Base-by-base conservation (phyloP, 2,329 filamentous ascomycete genomes). In the Calonectria honghensis region DNA sequence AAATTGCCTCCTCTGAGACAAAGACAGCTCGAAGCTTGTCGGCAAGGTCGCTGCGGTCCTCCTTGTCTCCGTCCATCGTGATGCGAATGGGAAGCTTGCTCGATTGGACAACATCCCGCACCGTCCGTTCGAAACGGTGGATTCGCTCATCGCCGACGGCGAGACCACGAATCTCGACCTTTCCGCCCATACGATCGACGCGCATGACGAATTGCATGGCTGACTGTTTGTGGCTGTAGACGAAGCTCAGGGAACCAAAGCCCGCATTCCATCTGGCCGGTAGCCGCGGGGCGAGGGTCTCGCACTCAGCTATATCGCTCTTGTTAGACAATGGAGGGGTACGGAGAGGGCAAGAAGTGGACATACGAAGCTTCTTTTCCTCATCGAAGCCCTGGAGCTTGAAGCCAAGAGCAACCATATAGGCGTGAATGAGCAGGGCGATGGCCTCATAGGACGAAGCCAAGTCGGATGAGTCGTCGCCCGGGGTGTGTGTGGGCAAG, bases 161-260 rank as follows among this genome's bases (percentile, higher is more conserved):
- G 51, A 98, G 88, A 4, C 93, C 96, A 80, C 95, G 92, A 50
- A 98, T 89, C 75, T 98, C 93, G n/a, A 94, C 93, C 82, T 96
- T 98, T 79, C 90, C 90, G 54, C 96, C 96, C 80, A 98, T 90
- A 68, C 95, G 91, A 83, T 94, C 95, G 76, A 98, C 86, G 83
- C 96, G 96, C 78, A 98, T 84, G 35, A 98, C 89, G 82, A 94
- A 98, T 73, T 93, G 91, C 91, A 96, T 95, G 20, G 95, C 93
- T 0, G 95, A 98, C 83, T 98, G 95, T 31, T 91, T 89, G 84
- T 98, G 96, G 4, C 92, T 92, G 86, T 98, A 98, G 76, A 96
- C 92, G 85, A 98, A 98, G 71, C 93, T 91, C 83, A 95, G 94
- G 18, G 93, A 92, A 75, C 91, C 91, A 73, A 90, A 90, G 27